These are phyloP conservation scores for Trichoderma afroharzianum DNA, from an alignment of 2,329 filamentous ascomycete species.

Conservation along the genomic window DNA sequence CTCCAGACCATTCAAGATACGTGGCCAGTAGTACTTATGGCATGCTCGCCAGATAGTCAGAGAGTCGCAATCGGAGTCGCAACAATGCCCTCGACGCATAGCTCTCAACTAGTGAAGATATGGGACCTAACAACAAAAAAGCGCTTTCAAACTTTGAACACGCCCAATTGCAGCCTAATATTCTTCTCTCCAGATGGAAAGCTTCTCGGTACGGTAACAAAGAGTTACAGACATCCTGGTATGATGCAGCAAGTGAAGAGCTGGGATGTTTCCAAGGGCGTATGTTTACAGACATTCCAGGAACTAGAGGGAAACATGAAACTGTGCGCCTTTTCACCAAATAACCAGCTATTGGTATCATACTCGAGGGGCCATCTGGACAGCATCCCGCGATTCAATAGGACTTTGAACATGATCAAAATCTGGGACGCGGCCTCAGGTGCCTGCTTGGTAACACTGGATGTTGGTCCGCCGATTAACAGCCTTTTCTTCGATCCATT, in stretches of 20 bases:
- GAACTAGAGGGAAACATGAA: not conserved
- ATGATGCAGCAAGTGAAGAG: not conserved
- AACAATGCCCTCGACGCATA: not conserved
- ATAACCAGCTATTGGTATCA: not conserved
- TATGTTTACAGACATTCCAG: not conserved
- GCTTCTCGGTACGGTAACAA: not conserved
- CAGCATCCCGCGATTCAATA: not conserved
- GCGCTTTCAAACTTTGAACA: not conserved
- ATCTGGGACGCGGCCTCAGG: not conserved
- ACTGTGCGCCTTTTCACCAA: not conserved
- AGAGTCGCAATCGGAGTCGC: not conserved
- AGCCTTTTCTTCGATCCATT: not conserved
- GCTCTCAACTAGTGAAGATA: not conserved
- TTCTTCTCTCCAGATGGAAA: not conserved
- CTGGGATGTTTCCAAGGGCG: not conserved
- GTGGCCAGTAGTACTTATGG: not conserved
- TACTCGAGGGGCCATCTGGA: not conserved
- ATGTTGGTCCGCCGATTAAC: not conserved
- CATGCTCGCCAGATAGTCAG: not conserved
- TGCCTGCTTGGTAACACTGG: not conserved
- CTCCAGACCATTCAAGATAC: not conserved
- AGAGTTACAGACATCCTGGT: no score
- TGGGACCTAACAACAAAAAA: not conserved
- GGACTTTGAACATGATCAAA: not conserved
- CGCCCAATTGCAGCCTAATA: not conserved